Conservation (phyloP, 306 rosid genomes). For the Begonia masoniana region DNA sequence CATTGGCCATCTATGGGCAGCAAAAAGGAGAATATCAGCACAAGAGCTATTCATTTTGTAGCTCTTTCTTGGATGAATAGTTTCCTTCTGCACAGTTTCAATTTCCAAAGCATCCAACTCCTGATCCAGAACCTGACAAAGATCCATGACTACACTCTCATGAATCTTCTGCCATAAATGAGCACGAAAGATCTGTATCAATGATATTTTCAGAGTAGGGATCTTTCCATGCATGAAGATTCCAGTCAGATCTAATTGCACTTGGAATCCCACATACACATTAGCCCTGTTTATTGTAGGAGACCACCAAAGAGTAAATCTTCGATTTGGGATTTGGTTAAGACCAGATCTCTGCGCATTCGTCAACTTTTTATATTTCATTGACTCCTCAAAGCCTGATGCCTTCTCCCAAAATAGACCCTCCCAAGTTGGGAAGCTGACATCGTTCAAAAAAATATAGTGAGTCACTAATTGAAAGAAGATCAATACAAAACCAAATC, state of each 20-base stretch:
- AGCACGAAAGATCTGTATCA: slow-evolving; percentile 95
- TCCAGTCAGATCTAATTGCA: slow-evolving; percentile 96
- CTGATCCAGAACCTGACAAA: slow-evolving; percentile 98
- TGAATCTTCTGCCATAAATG: slow-evolving; percentile 99
- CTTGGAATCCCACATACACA: slow-evolving; percentile 98
- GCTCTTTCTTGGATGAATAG: slow-evolving; percentile 96
- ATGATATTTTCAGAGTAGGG: slow-evolving; percentile 93
- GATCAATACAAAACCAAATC: neutral
- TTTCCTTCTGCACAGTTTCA: slow-evolving; percentile 98
- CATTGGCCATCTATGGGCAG: slow-evolving; percentile 99
- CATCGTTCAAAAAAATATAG: neutral
- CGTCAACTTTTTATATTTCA: slow-evolving; percentile 97
- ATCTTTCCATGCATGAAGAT: slow-evolving; percentile 99
- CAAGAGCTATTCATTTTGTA: slow-evolving; percentile 99
- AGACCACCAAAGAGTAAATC: slow-evolving; percentile 99
- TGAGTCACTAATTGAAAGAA: neutral
- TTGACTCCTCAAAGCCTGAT: slow-evolving; percentile 97
- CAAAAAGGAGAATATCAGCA: slow-evolving; percentile 93
- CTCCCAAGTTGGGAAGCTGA: slow-evolving; percentile 94
- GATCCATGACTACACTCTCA: slow-evolving; percentile 99
- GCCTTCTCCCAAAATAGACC: slow-evolving; percentile 99
- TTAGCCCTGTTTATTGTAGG: slow-evolving; percentile 98
- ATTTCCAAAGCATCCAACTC: slow-evolving; percentile 98
- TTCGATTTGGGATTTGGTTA: slow-evolving; percentile 97
- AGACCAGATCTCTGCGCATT: slow-evolving; percentile 99